phyloP scores from a whole-genome alignment of 1,284 basidiomycete species.

The Coriolopsis trogii region DNA sequence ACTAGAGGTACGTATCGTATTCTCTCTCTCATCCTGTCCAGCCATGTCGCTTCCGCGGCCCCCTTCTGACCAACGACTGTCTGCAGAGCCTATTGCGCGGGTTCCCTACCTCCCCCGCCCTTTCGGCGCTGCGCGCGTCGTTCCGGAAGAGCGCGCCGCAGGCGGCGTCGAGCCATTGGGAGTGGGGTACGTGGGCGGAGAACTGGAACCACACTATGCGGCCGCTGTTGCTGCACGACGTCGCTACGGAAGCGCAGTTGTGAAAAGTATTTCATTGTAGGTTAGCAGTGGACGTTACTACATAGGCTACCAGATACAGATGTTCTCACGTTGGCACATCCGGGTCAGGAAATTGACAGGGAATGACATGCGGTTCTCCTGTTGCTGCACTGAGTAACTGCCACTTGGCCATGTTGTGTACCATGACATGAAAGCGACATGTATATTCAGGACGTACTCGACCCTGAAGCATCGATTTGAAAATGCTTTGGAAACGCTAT shows the following conservation, averaged over 20 bases:
- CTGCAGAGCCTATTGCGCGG: constrained; percentile 47
- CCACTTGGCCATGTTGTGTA: no score
- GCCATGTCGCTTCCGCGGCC: no score
- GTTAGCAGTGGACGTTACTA: neutral
- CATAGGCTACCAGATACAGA: no score
- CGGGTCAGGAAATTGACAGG: no score
- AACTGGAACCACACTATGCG: constrained; percentile 78
- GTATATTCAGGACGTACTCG: no score
- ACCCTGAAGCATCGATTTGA: no score
- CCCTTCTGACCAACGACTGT: neutral
- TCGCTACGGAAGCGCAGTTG: constrained; percentile 31
- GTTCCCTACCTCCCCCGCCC: constrained; percentile 58
- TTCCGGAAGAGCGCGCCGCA: constrained; percentile 31
- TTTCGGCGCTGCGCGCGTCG: constrained; percentile 53
- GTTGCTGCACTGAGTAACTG: no score
- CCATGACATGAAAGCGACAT: no score
- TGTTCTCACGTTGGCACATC: no score
- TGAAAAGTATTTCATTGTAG: neutral
- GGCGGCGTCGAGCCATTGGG: constrained; percentile 41
- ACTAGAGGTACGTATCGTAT: constrained; percentile 58
- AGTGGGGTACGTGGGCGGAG: constrained; percentile 81
- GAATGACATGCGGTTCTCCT: no score
- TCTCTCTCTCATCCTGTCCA: neutral
- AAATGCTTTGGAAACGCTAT: no score
- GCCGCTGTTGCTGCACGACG: constrained; percentile 61